Base-by-base conservation (phyloP, 148 eudicot genomes). In the Camellia sinensis region DNA sequence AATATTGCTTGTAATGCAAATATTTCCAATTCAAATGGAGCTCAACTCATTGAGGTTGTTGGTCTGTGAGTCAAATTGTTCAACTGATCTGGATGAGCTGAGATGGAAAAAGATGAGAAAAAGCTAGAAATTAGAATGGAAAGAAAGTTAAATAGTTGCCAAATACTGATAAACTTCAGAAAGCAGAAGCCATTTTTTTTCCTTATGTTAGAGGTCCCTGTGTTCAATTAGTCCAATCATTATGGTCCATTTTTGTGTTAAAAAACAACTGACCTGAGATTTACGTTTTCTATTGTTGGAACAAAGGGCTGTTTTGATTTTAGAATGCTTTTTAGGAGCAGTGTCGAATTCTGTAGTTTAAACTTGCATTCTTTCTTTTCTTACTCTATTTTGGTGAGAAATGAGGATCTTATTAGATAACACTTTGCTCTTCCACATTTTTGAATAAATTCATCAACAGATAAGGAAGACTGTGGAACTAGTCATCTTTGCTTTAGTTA, bases 61-160 rank as follows among this genome's bases (percentile, higher is more conserved):
- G 44, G 61, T 72, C 21, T 6, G 10, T 44, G 29, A 11, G 54
- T 72, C 44, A 68, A 52, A 67, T 41, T 67, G 17, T 61, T 68
- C 63, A 43, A 79, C 60, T 71, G 48, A 61, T n/a, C 66, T 19
- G 22, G 15, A 79, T 79, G 76, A 61, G 43, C 46, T 64, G 72
- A 43, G 41, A 54, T 57, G 29, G 67, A 37, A 19, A 68, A 46
- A 43, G 57, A 6, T 53, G 41, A 54, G 41, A 63, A 8, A 18
- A 5, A 21, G 17, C 6, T 40, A 12, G n/a, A n/a, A n/a, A n/a
- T n/a, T n/a, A n/a, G 7, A 11, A 12, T 67, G 2, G 1, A 50
- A 69, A 65, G 17, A 66, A 40, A 54, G n/a, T 71, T 17, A 18
- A 15, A 54, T 53, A 3, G 50, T 67, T 37, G 53, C 74, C 67